Percentiles rank a stretch among this genome's conserved stretches.
phyloP scores from a whole-genome alignment of 352 stramenopile genomes.

The Phytophthora pseudosyringae region DNA sequence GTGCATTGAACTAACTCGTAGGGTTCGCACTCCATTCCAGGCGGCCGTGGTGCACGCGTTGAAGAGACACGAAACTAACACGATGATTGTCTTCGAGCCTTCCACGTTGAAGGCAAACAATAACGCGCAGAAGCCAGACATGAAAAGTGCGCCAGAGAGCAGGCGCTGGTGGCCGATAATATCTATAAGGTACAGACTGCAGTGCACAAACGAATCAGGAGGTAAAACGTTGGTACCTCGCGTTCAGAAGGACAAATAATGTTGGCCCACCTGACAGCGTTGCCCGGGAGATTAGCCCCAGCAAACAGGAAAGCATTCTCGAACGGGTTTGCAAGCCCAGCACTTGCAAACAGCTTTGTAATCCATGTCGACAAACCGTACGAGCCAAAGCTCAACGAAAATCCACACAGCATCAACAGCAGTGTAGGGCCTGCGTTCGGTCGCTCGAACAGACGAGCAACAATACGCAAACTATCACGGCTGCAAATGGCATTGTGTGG shows the following conservation, averaged over 20 bases:
- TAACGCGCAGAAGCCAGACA: slow-evolving; percentile 67
- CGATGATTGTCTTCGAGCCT: slow-evolving; percentile 73
- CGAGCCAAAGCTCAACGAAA: slow-evolving; percentile 87
- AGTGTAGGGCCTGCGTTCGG: slow-evolving; percentile 54
- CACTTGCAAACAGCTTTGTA: slow-evolving; percentile 90
- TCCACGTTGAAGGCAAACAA: slow-evolving; percentile 84
- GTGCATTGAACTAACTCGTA: too few relatives aligned
- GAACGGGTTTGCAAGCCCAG: slow-evolving; percentile 90
- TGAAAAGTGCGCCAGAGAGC: slow-evolving; percentile 69
- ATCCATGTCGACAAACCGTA: slow-evolving; percentile 96
- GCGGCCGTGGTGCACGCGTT: slow-evolving; percentile 90
- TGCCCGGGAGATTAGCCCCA: slow-evolving; percentile 90
- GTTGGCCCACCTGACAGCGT: slow-evolving; percentile 75
- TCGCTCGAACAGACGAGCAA: slow-evolving; percentile 56
- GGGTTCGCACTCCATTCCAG: slow-evolving; percentile 86
- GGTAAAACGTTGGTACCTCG: neutral
- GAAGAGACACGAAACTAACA: slow-evolving; percentile 90
- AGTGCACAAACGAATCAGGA: slow-evolving; percentile 4
- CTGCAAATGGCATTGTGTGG: slow-evolving; percentile 53
- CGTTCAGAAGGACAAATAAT: neutral
- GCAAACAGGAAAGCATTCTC: slow-evolving; percentile 95
- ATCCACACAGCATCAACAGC: slow-evolving; percentile 73
- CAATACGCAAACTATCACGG: slow-evolving; percentile 55
- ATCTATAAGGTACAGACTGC: slow-evolving; percentile 74
- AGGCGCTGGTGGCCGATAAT: slow-evolving; percentile 73